Percentiles rank a stretch among this genome's conserved stretches.
These are phyloP conservation scores for Phycomyces blakesleeanus DNA, from an alignment of 192 early-diverging fungal species.

Conservation along the genomic window DNA sequence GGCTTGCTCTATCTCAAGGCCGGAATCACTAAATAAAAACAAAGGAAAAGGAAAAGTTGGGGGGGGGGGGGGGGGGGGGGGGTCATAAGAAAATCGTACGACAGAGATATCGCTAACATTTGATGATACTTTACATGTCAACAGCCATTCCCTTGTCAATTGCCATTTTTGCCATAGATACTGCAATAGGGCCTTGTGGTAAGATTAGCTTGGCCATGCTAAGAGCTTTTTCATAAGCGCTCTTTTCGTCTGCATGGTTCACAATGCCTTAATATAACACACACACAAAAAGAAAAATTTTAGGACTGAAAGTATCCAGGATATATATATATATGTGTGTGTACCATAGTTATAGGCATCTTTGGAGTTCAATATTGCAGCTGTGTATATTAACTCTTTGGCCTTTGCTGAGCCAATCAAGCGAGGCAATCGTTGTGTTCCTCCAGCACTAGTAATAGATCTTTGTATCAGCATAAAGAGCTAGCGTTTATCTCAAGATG, in stretches of 20 bases:
- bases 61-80: too few species aligned
- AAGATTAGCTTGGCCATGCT: constrained; percentile 77
- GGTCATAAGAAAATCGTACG: not conserved
- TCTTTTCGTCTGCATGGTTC: constrained; percentile 69
- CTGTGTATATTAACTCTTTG: constrained; percentile 94
- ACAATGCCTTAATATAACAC: constrained; percentile 59
- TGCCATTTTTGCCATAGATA: constrained; percentile 88
- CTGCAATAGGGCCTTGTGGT: constrained; percentile 79
- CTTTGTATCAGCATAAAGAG: not conserved
- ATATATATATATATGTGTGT: too few species aligned
- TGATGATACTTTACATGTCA: constrained; percentile 64
- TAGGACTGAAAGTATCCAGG: too few species aligned
- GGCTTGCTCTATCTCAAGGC: constrained; percentile 87
- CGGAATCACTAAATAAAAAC: constrained; percentile 55
- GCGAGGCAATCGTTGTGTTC: constrained; percentile 86
- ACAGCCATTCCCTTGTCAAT: constrained; percentile 78
- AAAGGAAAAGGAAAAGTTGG: not conserved
- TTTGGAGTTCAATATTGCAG: constrained; percentile 57
- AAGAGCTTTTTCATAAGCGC: constrained; percentile 67
- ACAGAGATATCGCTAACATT: not conserved
- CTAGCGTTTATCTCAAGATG: not conserved
- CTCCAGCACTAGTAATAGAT: constrained; percentile 69
- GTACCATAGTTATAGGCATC: constrained; percentile 62
- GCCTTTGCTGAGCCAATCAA: constrained; percentile 83
- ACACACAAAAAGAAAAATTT: not conserved